Conservation (phyloP, 768 basidiomycete genomes). For the Hygrophoropsis aurantiaca region DNA sequence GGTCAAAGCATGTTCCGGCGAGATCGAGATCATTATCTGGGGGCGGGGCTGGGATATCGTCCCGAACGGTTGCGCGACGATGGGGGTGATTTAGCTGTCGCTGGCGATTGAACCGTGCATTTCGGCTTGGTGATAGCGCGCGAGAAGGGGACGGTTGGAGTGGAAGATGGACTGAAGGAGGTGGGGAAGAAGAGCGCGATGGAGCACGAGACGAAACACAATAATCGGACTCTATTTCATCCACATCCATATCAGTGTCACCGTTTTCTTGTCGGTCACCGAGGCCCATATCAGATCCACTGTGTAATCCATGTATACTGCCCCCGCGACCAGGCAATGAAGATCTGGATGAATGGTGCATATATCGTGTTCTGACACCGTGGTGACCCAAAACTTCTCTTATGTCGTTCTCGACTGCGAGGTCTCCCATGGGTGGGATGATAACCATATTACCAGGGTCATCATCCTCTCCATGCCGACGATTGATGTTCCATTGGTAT, state of each 20-base stretch:
- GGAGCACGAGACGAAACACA: constrained; percentile 51
- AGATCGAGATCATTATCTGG: constrained; percentile 43
- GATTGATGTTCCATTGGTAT: constrained; percentile 18
- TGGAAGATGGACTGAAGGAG: constrained; percentile 34
- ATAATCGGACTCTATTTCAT: constrained; percentile 50
- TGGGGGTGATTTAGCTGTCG: constrained; percentile 16
- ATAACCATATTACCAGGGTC: constrained; percentile 54
- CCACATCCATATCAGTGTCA: constrained; percentile 50
- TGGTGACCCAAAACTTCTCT: constrained; percentile 53
- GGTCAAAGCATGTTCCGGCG: constrained; percentile 76
- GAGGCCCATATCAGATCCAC: constrained; percentile 18
- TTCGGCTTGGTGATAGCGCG: constrained; percentile 13
- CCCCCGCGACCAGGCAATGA: constrained; percentile 19
- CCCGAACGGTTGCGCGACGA: constrained; percentile 13
- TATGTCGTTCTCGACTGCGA: constrained; percentile 54
- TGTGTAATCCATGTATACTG: constrained; percentile 8
- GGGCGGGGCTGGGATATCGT: neutral
- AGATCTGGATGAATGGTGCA: constrained; percentile 21
- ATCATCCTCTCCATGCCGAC: constrained; percentile 28
- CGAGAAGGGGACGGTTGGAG: constrained; percentile 21
- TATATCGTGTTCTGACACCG: constrained; percentile 38
- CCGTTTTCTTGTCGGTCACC: constrained; percentile 31
- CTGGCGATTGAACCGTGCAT: constrained; percentile 15
- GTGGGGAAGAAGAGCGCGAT: constrained; percentile 49
- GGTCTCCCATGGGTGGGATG: constrained; percentile 56